Percentiles rank a stretch among this genome's conserved stretches.
phyloP scores from a whole-genome alignment of 208 protist genomes.

The Crithidia mellificae region DNA sequence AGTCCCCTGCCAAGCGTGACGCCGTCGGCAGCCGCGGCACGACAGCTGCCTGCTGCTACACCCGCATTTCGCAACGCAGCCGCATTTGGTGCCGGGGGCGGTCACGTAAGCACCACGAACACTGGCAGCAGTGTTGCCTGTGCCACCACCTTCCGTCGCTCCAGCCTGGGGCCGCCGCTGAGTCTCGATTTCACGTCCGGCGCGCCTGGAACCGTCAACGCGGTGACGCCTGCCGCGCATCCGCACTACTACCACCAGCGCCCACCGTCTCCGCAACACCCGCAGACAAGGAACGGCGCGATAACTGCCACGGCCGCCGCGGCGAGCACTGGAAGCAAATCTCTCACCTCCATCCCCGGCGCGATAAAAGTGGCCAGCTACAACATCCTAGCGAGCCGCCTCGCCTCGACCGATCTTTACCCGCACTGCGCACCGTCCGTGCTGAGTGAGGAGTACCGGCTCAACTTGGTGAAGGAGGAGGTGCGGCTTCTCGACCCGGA shows the following conservation, averaged over 20 bases:
- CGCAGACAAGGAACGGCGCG: too few species aligned
- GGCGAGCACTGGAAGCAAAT: neutral
- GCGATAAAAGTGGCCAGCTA: conserved; percentile 72
- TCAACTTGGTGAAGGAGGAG: conserved; percentile 69
- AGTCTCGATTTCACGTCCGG: neutral
- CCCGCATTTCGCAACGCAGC: neutral
- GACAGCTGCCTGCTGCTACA: neutral
- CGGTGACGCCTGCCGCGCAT: neutral
- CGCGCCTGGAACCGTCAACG: neutral
- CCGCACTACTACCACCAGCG: neutral
- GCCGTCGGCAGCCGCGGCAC: neutral
- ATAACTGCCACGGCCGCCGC: neutral
- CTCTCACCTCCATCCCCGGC: conserved; percentile 21
- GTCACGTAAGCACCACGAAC: neutral
- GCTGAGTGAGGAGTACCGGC: conserved; percentile 76
- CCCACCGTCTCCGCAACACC: neutral
- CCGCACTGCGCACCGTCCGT: conserved; percentile 57
- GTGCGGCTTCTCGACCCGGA: conserved; percentile 49
- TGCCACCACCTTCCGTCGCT: neutral
- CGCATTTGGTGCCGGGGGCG: too few species aligned
- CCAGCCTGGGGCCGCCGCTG: neutral
- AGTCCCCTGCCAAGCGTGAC: neutral
- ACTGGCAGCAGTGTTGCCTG: neutral
- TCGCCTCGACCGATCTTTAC: conserved; percentile 76
- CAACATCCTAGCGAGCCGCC: conserved; percentile 80